Evolutionary conservation across 2,329 filamentous ascomycete genomes (phyloP).

Genomic region (Fusarium camptoceras): DNA sequence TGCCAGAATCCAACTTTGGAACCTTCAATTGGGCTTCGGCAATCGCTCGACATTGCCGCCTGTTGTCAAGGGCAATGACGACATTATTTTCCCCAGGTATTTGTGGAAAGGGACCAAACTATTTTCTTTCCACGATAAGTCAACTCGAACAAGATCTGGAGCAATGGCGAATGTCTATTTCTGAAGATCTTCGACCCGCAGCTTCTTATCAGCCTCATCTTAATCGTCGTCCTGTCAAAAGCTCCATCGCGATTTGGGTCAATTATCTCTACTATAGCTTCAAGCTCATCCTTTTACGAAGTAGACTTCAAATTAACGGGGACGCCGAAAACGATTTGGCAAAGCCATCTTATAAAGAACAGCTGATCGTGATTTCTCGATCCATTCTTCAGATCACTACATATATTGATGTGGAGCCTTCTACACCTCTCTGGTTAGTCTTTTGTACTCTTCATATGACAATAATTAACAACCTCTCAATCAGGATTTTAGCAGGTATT

Average conservation of each 20-base stretch:
- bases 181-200: conserved; percentile 20
- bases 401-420: conserved; percentile 40
- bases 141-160: conserved; percentile 35
- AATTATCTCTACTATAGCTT: conserved; percentile 40
- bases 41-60: conserved; percentile 25
- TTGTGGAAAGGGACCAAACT: conserved; percentile 6
- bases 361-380: conserved; percentile 25
- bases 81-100: conserved; percentile 33
- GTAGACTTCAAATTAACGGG: conserved; percentile 15
- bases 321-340: rapidly evolving
- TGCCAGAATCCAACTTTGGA: conserved; percentile 36
- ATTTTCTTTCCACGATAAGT: conserved; percentile 17
- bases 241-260: conserved; percentile 24
- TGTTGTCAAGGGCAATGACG: conserved; percentile 31
- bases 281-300: conserved; percentile 25
- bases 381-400: conserved; percentile 36
- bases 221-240: conserved; percentile 17
- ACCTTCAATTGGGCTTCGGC: conserved; percentile 26
- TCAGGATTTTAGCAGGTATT: conserved; percentile 38
- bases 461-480: background rate
- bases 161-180: conserved; percentile 23
- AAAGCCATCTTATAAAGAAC: background rate
- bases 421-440: conserved; percentile 37
- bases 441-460: rapidly evolving
- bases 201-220: background rate